Evolutionary conservation across 352 stramenopile genomes (phyloP).

Genomic region (Aphanomyces stellatus): DNA sequence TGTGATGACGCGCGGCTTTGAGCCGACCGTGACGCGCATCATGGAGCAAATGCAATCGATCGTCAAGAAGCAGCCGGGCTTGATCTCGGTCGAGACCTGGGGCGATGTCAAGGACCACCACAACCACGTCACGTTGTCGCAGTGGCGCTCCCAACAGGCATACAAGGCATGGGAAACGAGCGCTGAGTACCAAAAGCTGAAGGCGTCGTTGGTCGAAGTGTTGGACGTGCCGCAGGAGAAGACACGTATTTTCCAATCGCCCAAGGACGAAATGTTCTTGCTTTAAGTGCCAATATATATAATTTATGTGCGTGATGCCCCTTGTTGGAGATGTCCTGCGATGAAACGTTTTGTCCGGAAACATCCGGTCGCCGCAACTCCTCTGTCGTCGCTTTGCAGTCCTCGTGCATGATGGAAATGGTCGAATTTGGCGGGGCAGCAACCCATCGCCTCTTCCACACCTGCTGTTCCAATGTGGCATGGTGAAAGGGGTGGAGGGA

Average conservation of each 20-base stretch:
- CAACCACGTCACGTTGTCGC: constrained; percentile 2
- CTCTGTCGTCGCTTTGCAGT: too few relatives aligned
- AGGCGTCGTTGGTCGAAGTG: neutral
- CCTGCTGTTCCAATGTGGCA: too few relatives aligned
- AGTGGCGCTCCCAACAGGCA: constrained; percentile 1
- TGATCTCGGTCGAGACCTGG: constrained; percentile 4
- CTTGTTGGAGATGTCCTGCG: too few relatives aligned
- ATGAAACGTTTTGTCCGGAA: too few relatives aligned
- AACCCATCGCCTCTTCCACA: too few relatives aligned
- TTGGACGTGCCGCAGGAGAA: neutral
- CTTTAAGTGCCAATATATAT: too few relatives aligned
- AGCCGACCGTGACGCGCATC: constrained; percentile 55
- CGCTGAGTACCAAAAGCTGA: neutral
- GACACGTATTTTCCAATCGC: constrained; percentile 1
- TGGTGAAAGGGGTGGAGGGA: too few relatives aligned
- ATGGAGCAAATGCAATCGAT: neutral
- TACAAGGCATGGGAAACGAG: neutral
- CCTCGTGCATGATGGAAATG: too few relatives aligned
- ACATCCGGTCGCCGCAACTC: too few relatives aligned
- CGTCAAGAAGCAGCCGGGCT: neutral
- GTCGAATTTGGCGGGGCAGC: too few relatives aligned
- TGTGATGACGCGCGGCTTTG: constrained; percentile 76
- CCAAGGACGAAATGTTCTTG: constrained; percentile 6
- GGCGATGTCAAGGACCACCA: neutral
- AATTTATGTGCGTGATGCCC: too few relatives aligned